These are phyloP conservation scores for Rhodomyrtus psidioides DNA, from an alignment of 441 rosid species.

Conservation along the genomic window DNA sequence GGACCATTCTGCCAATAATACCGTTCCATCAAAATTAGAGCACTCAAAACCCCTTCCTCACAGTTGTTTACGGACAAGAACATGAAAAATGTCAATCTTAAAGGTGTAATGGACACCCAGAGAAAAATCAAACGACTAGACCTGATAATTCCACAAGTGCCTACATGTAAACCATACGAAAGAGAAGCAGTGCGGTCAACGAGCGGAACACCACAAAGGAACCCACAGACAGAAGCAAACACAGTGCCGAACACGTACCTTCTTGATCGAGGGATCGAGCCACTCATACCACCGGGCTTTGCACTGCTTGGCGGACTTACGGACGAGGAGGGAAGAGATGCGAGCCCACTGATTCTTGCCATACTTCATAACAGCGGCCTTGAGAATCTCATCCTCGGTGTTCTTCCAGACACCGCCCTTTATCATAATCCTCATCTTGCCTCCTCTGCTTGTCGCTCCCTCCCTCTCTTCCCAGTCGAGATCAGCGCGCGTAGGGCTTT, in stretches of 20 bases:
- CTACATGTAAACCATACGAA: neutral
- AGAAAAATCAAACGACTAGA: neutral
- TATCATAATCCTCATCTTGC: constrained; percentile 98
- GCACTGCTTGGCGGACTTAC: constrained; percentile 97
- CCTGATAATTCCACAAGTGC: neutral
- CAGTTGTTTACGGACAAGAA: neutral
- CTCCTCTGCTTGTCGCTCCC: neutral
- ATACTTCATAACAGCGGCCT: constrained; percentile 98
- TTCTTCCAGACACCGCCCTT: constrained; percentile 99
- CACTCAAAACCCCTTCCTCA: neutral
- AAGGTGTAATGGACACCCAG: neutral
- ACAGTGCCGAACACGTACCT: constrained; percentile 25
- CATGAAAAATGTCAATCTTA: neutral
- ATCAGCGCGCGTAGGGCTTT: neutral
- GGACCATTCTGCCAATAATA: neutral
- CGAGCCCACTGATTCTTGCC: constrained; percentile 99
- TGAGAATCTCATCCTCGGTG: constrained; percentile 99
- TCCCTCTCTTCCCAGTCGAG: neutral
- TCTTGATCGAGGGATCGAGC: constrained; percentile 98
- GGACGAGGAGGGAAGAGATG: constrained; percentile 90
- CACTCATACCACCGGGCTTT: constrained; percentile 99
- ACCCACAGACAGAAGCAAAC: neutral
- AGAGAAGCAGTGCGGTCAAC: neutral
- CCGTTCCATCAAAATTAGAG: neutral
- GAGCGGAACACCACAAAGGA: neutral